Conservation (phyloP, 1,284 basidiomycete species). For the Cystobasidium slooffiae region DNA sequence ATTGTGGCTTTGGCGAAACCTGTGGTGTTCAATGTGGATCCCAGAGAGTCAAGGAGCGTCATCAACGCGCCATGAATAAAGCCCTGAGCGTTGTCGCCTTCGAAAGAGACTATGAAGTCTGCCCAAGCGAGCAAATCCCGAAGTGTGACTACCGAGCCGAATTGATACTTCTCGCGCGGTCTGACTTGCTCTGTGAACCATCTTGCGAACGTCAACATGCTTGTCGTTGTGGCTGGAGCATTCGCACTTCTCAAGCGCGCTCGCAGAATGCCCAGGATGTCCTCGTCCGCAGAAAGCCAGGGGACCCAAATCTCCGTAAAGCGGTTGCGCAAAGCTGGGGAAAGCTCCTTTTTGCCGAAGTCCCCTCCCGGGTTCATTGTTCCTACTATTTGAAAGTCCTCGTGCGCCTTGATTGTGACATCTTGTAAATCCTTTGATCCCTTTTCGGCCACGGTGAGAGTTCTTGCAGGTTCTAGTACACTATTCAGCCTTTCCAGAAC, state of each 20-base stretch:
- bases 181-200: constrained; percentile 75
- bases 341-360: constrained; percentile 98
- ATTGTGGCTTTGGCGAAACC: constrained; percentile 1
- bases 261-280: constrained; percentile 79
- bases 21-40: constrained; percentile 42
- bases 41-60: constrained; percentile 58
- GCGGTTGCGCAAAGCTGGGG: constrained; percentile 92
- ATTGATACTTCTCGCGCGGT: constrained; percentile 65
- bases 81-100: constrained; percentile 27
- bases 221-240: constrained; percentile 66
- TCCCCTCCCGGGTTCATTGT: constrained; percentile 99
- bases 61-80: constrained; percentile 58
- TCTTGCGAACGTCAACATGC: constrained; percentile 76
- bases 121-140: constrained; percentile 96
- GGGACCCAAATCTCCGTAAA: constrained; percentile 99
- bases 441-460: constrained; percentile 89
- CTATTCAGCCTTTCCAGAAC: constrained; percentile 97
- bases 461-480: constrained; percentile 87
- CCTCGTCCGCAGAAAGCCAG: constrained; percentile 72
- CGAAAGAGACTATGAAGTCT: constrained; percentile 71
- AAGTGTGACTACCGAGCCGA: constrained; percentile 65
- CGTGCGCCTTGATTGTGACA: constrained; percentile 68
- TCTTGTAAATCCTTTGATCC: constrained; percentile 76
- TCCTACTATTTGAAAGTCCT: constrained; percentile 84
- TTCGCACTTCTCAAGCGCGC: constrained; percentile 69